Evolutionary conservation across 2,329 filamentous ascomycete species (phyloP), one percentile per base, ranked within the genome.

Genomic region (Fusarium goolgardi): DNA sequence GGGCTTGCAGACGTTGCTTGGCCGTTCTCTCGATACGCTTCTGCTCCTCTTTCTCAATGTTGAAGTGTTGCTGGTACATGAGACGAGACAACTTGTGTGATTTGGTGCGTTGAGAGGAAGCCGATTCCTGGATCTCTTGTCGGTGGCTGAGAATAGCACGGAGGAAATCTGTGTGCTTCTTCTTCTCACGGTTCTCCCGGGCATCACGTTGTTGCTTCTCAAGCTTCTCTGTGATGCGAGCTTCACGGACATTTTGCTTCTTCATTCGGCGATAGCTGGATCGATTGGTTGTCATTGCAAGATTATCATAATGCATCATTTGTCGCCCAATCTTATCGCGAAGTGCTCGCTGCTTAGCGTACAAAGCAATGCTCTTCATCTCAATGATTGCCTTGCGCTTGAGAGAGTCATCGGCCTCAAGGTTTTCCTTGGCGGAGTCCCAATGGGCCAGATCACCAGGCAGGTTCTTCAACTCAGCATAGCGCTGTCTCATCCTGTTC

Each of bases 1-100:
- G 86, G 65, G 96, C 96, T 80, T 98, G 95, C 70, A 99, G 90
- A 97, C 96, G 96, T 81, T 99, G 96, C 85, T 99, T 99, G 69
- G 96, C 96, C 12, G 95, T 99, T 69, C 96, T 88, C 83, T 99
- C 96, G 71, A 99, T 92, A 67, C 96, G 92, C 84, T 97, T 98
- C 86, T 98, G 95, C 82, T 99, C 96, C 84, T 99, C 96, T 82
- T 97, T 97, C 79, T 99, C 96, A 78, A 99, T 98, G 78, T 95
- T 93, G 80, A 94, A 92, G 79, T 99, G 96, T 65, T 97, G 94
- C 59, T 86, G 82, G 68, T 92, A 86, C 93, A 98, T 97, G 79
- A 94, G 87, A 59, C 93, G 91, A 71, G 94, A 93, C 53, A 98
- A 86, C 81, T 96, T 97, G 78, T 92, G 88, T 68, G 91, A 87